Percentiles rank a stretch among this genome's conserved stretches.
Evolutionary conservation across 2,329 filamentous ascomycete genomes (phyloP).

Genomic region (Trichophaea hybrida): DNA sequence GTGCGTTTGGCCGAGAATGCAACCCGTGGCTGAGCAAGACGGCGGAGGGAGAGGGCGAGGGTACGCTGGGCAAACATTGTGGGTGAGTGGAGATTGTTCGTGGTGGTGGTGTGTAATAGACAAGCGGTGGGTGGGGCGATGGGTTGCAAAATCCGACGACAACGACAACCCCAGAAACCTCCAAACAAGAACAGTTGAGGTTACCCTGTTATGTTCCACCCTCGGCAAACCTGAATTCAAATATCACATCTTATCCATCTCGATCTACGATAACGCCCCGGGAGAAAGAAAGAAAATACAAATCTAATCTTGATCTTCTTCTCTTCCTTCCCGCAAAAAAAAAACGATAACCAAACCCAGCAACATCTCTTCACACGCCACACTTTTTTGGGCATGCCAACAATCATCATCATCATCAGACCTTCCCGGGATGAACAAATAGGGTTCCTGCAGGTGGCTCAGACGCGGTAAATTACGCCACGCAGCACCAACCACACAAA

Average conservation of each 20-base stretch:
- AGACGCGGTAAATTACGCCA: too few relatives aligned
- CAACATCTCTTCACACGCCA: too few relatives aligned
- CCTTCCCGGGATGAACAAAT: too few relatives aligned
- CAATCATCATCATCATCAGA: too few relatives aligned
- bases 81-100: background rate
- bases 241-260: background rate
- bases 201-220: too few relatives aligned
- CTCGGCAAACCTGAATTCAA: background rate
- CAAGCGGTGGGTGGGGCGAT: background rate
- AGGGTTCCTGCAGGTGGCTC: too few relatives aligned
- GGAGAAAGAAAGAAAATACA: background rate
- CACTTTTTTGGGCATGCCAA: too few relatives aligned
- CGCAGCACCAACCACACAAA: too few relatives aligned
- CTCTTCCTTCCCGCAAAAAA: background rate
- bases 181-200: too few relatives aligned
- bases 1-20: background rate
- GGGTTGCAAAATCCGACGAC: background rate
- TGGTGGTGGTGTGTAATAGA: too few relatives aligned
- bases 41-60: background rate
- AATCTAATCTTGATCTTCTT: background rate
- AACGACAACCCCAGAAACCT: too few relatives aligned
- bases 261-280: background rate
- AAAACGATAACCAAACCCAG: too few relatives aligned
- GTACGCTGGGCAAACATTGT: constrained; percentile 1
- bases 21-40: background rate